These are phyloP conservation scores for Ceratobasidium sp. DNA, from an alignment of 1,284 basidiomycete genomes.

Conservation along the genomic window DNA sequence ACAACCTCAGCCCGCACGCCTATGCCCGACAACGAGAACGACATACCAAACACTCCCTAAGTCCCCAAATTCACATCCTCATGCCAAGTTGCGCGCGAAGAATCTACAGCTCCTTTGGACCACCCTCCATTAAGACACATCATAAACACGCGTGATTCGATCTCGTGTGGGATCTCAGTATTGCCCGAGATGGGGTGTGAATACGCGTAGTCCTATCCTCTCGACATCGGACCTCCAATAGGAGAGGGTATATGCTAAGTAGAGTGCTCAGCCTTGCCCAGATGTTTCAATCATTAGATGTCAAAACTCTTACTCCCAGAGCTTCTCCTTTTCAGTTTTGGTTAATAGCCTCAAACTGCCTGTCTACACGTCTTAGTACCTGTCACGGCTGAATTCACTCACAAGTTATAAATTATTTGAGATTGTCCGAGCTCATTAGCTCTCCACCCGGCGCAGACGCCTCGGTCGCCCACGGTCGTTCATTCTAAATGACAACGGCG, in stretches of 20 bases:
- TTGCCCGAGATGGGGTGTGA: slow-evolving; percentile 69
- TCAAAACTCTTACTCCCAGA: slow-evolving; percentile 81
- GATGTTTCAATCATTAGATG: slow-evolving; percentile 82
- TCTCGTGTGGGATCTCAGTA: slow-evolving; percentile 70
- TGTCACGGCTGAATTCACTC: background rate
- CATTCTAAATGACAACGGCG: slow-evolving; percentile 82
- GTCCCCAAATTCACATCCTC: slow-evolving; percentile 64
- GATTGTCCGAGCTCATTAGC: slow-evolving; percentile 76
- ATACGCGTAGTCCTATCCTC: slow-evolving; percentile 73
- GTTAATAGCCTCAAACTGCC: slow-evolving; percentile 82
- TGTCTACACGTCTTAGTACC: slow-evolving; percentile 54
- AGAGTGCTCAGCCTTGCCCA: slow-evolving; percentile 77
- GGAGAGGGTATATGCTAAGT: background rate
- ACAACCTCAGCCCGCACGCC: too few relatives aligned
- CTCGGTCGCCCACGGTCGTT: slow-evolving; percentile 82
- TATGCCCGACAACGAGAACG: too few relatives aligned
- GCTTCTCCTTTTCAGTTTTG: slow-evolving; percentile 72
- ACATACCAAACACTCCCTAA: slow-evolving; percentile 71
- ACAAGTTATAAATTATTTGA: slow-evolving; percentile 67
- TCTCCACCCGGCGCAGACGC: slow-evolving; percentile 66
- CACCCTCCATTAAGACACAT: slow-evolving; percentile 79
- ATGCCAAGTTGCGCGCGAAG: slow-evolving; percentile 80
- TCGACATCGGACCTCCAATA: background rate
- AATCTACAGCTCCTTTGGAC: slow-evolving; percentile 67
- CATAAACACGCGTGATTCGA: slow-evolving; percentile 88